phyloP scores from a whole-genome alignment of 108 stramenopile species.

The Seminavis robusta region DNA sequence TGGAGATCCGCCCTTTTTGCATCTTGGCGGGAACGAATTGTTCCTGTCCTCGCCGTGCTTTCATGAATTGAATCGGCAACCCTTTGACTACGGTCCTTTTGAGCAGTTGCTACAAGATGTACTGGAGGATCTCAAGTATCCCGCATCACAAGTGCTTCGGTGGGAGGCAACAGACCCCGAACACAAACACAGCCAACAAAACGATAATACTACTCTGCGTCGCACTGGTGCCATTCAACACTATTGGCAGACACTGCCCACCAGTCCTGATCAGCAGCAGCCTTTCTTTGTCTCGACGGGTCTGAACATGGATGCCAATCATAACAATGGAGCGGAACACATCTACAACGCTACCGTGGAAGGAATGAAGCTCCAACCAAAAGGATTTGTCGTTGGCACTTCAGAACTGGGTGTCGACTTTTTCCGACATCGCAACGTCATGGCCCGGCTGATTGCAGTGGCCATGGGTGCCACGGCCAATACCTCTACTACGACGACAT shows the following conservation, averaged over 20 bases:
- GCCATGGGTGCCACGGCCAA: slow-evolving; percentile 23
- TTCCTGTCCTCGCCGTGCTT: slow-evolving; percentile 34
- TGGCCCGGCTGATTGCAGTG: slow-evolving; percentile 35
- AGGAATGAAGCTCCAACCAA: slow-evolving; percentile 11
- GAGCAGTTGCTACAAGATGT: background rate
- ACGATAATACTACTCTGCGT: background rate
- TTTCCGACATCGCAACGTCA: slow-evolving; percentile 33
- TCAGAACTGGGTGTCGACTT: slow-evolving; percentile 31
- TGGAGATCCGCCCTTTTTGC: slow-evolving; percentile 35
- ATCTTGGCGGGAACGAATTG: slow-evolving; percentile 34
- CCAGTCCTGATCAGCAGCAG: background rate
- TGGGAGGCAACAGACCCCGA: slow-evolving; percentile 24
- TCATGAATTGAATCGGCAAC: slow-evolving; percentile 14
- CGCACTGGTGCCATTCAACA: slow-evolving; percentile 22
- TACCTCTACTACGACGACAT: background rate
- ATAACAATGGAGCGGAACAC: slow-evolving; percentile 13
- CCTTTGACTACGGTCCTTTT: slow-evolving; percentile 16
- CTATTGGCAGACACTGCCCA: slow-evolving; percentile 15
- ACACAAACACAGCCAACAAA: too few relatives aligned
- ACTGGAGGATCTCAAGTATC: slow-evolving; percentile 6
- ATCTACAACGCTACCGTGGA: too few relatives aligned
- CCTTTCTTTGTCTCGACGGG: slow-evolving; percentile 16
- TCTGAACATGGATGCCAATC: slow-evolving; percentile 27
- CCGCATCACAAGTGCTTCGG: slow-evolving; percentile 20
- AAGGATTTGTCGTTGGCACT: slow-evolving; percentile 37